phyloP scores from a whole-genome alignment of 1,139 yeast genomes.

The Saccharomyces hybrid region DNA sequence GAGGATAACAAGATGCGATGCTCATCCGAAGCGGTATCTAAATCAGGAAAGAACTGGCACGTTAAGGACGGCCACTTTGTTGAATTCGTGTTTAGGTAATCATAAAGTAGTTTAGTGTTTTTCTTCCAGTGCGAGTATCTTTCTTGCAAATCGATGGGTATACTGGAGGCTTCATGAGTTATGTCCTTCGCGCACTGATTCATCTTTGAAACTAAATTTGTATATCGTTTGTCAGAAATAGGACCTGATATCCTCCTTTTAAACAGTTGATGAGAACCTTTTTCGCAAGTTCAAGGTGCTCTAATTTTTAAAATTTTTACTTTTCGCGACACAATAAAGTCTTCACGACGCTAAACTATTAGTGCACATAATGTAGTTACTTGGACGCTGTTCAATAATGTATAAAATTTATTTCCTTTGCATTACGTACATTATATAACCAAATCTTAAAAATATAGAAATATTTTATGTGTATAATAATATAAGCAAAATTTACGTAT shows the following conservation, averaged over 20 bases:
- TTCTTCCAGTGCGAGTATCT: slow-evolving; percentile 71
- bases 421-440: not conserved
- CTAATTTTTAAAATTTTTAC: not conserved
- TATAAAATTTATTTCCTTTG: not conserved
- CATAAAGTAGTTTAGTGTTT: slow-evolving; percentile 65
- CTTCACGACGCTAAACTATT: not conserved
- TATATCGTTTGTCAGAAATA: not conserved
- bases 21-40: slow-evolving; percentile 23
- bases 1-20: slow-evolving; percentile 28
- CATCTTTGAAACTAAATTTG: slow-evolving; percentile 1
- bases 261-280: not conserved
- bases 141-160: slow-evolving; percentile 34
- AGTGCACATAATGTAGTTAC: not conserved
- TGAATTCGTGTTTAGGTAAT: slow-evolving; percentile 66
- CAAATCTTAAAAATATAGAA: not conserved
- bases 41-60: slow-evolving; percentile 63
- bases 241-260: not conserved
- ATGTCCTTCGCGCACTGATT: slow-evolving; percentile 2
- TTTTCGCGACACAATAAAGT: not conserved
- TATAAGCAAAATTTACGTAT: not conserved
- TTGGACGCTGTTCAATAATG: not conserved
- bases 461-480: not conserved
- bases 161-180: slow-evolving; percentile 3
- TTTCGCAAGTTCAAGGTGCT: not conserved
- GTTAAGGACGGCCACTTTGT: slow-evolving; percentile 76